Percentiles rank a stretch among this genome's conserved stretches.
These are phyloP conservation scores for Eimeria necatrix DNA, from an alignment of 169 alveolate species.

Conservation along the genomic window DNA sequence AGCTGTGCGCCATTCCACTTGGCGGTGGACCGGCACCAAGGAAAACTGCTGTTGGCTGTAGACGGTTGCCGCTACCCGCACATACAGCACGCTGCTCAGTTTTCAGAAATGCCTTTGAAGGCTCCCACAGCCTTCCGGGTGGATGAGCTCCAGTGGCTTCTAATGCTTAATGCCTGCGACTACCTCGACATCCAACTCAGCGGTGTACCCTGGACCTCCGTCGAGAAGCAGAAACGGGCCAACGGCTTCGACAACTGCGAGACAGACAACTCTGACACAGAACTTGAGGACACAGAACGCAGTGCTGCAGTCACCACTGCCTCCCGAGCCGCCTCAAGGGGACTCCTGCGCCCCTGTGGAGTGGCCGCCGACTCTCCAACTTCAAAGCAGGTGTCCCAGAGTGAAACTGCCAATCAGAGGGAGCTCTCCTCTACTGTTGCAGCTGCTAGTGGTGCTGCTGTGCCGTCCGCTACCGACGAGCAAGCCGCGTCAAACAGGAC, in stretches of 20 bases:
- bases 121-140: constrained; percentile 49
- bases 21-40: not conserved
- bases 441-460: constrained; percentile 33
- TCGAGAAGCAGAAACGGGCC: not conserved
- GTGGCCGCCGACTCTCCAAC: not conserved
- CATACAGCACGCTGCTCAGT: not conserved
- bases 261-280: not conserved
- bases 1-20: constrained; percentile 58
- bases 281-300: too few relatives aligned
- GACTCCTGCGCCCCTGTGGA: not conserved
- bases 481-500: not conserved
- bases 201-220: constrained; percentile 27
- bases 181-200: constrained; percentile 57
- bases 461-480: not conserved
- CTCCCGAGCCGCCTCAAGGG: not conserved
- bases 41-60: not conserved
- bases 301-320: not conserved
- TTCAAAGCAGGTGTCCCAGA: not conserved
- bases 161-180: not conserved
- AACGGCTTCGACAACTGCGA: not conserved
- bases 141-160: constrained; percentile 65
- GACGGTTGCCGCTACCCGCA: constrained; percentile 44
- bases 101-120: not conserved
- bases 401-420: not conserved
- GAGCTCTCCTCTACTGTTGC: not conserved